Evolutionary conservation across 768 basidiomycete species (phyloP), one percentile per base, ranked within the genome.

Genomic region (Trametes villosa): DNA sequence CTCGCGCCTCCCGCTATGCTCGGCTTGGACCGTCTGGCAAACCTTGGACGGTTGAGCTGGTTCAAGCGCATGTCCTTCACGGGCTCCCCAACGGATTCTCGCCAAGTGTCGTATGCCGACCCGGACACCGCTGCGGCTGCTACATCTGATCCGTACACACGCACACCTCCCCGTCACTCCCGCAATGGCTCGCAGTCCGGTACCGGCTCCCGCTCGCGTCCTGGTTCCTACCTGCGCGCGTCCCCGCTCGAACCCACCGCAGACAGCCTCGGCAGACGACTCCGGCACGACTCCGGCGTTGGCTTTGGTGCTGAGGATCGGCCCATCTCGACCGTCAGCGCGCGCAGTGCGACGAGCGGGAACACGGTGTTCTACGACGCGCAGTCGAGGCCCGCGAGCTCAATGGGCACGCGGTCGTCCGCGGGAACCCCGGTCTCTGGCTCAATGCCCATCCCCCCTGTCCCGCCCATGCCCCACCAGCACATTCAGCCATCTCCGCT

Each of bases 341-440:
- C 75, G 20, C 76, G 73, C 59, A 89, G 87, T 53, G 80, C 50
- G 12, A 30, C 68, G 8, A 70, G 56, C 31, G 86, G 82, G 4
- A 79, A 75, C 30, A 88, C 86, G 0, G 65, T 86, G 3, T 90
- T 85, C 64, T 84, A 85, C 61, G 88, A 89, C 66, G 88, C 88
- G 0, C 58, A 71, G 4, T 86, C 86, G 0, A 72, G 74, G 11
- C 72, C 78, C 12, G 72, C 65, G 2, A 83, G 84, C 2, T 80
- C 83, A 22, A 72, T 62, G 71, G 41, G 63, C 11, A 60, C 63
- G 26, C 55, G 63, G 1, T 61, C 65, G 3, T 58, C 65, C n/a
- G 60, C 36, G 18, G 65, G 59, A 11, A 53, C 59, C 7, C 48
- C 57, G 9, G 44, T 38, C 17, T 51, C 62, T n/a, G 44, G 42